These are phyloP conservation scores for Musa schizocarpa DNA, from an alignment of 176 grass and related monocot genomes.

Conservation along the genomic window DNA sequence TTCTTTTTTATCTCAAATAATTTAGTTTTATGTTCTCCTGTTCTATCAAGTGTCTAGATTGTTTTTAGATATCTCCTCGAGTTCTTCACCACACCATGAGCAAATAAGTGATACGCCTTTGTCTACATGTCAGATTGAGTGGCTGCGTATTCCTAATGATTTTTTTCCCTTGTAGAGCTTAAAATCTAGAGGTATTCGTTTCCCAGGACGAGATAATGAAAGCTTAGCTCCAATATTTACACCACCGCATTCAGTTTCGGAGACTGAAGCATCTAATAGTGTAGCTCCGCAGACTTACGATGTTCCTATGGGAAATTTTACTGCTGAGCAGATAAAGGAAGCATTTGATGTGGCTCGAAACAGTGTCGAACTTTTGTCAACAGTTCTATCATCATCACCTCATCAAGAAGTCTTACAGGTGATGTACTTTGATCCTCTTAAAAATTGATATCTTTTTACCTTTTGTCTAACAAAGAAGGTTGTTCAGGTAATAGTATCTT, in stretches of 20 bases:
- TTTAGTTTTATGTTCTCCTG: too few relatives aligned
- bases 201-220: conserved; percentile 71
- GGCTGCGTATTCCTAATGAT: neutral
- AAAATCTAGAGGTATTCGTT: conserved; percentile 74
- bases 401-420: conserved; percentile 67
- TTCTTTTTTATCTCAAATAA: too few relatives aligned
- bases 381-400: conserved; percentile 73
- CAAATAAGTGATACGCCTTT: neutral
- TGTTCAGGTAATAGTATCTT: too few relatives aligned
- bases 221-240: conserved; percentile 88
- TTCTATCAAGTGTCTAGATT: too few relatives aligned
- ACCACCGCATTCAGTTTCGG: conserved; percentile 50
- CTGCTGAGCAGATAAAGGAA: conserved; percentile 55
- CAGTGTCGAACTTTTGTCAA: conserved; percentile 78
- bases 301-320: conserved; percentile 31
- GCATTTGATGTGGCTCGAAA: conserved; percentile 78
- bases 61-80: too few relatives aligned
- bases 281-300: conserved; percentile 41
- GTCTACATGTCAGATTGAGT: neutral
- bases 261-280: conserved; percentile 37
- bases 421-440: conserved; percentile 3
- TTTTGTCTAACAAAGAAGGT: too few relatives aligned
- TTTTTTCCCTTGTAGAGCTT: conserved; percentile 55
- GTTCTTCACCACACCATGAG: too few relatives aligned
- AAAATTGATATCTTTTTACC: too few relatives aligned